These are phyloP conservation scores for Westerdykella aurantiaca DNA, from an alignment of 2,329 filamentous ascomycete genomes.

Conservation along the genomic window DNA sequence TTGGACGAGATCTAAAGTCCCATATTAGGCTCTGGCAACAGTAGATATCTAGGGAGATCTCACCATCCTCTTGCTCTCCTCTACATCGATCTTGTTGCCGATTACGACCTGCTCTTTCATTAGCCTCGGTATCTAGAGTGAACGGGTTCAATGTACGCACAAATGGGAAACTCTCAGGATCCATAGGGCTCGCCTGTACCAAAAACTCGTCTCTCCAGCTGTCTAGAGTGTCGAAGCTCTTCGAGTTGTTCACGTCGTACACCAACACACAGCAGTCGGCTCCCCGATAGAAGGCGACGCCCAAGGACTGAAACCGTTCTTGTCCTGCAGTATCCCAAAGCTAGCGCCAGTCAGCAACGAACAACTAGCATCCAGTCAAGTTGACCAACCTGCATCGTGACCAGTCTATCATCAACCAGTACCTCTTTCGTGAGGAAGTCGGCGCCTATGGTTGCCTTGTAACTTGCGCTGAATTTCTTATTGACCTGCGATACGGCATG, in stretches of 20 bases:
- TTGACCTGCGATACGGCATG: slow-evolving; percentile 65
- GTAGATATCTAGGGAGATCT: slow-evolving; percentile 20
- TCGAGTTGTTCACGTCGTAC: slow-evolving; percentile 98
- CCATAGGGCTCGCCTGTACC: slow-evolving; percentile 92
- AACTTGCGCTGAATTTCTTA: slow-evolving; percentile 99
- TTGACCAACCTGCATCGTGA: slow-evolving; percentile 83
- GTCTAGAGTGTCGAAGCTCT: slow-evolving; percentile 97
- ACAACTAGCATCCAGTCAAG: slow-evolving; percentile 1
- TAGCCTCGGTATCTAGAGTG: slow-evolving; percentile 6
- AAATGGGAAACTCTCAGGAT: slow-evolving; percentile 96
- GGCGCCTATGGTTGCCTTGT: slow-evolving; percentile 98
- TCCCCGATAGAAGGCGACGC: slow-evolving; percentile 94
- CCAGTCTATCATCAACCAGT: slow-evolving; percentile 89
- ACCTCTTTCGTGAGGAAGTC: slow-evolving; percentile 99
- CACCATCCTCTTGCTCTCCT: slow-evolving; percentile 93
- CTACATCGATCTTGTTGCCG: slow-evolving; percentile 98
- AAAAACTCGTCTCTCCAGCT: slow-evolving; percentile 98
- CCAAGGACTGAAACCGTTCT: slow-evolving; percentile 94
- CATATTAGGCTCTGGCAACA: slow-evolving; percentile 13
- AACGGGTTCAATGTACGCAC: slow-evolving; percentile 49
- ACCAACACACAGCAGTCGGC: slow-evolving; percentile 97
- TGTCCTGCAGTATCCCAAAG: slow-evolving; percentile 98
- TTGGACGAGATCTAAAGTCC: slow-evolving; percentile 74
- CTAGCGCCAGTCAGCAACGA: slow-evolving; percentile 44
- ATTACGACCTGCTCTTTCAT: slow-evolving; percentile 71